Evolutionary conservation across 257 asterid genomes (phyloP), one percentile per base, ranked within the genome.

Genomic region (Solanum pinnatisectum): DNA sequence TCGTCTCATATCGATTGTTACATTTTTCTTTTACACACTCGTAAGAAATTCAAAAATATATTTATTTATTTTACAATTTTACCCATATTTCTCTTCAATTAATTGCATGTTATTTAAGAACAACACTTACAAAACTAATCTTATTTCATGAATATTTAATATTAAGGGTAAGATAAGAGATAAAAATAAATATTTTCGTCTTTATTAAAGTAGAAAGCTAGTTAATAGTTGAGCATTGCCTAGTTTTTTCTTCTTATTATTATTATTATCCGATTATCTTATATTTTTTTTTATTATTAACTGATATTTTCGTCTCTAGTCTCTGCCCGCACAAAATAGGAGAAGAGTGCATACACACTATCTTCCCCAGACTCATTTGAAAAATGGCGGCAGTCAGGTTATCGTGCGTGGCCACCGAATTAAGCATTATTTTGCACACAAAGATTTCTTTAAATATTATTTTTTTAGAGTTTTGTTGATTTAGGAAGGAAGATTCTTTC

Each of bases 361-460:
- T 8, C 27, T 23, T 60, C 0, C 0, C 27, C 0, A 9, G 3
- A 60, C 1, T 4, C 11, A 56, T 56, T 39, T 14, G 0, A 12
- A 1, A 77, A 40, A 77, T 13, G 15, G 60, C 7, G 7, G 37
- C 4, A 13, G 84, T 25, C n/a, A 42, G 40, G 35, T 77, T n/a
- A 42, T 40, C 22, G 6, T 76, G 33, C 65, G 7, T 20, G 65
- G 83, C 83, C 83, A 39, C 11, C 56, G 5, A 23, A 63, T n/a
- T 2, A 77, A 12, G 84, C 84, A 77, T 77, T 39, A 23, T 39
- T 77, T 77, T 39, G 36, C 33, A 40, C 35, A n/a, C 63, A 14
- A 23, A 76, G 10, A 76, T 39, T 10, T 23, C 59, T 77, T 39
- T 77, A 3, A 25, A 42, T 6, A 52, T 3, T 42, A 7, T 56